A percentile compares a stretch with the other conserved stretches of the same genome.
These are phyloP conservation scores for Erigeron canadensis DNA, from an alignment of 129 eudicot species.

Conservation along the genomic window DNA sequence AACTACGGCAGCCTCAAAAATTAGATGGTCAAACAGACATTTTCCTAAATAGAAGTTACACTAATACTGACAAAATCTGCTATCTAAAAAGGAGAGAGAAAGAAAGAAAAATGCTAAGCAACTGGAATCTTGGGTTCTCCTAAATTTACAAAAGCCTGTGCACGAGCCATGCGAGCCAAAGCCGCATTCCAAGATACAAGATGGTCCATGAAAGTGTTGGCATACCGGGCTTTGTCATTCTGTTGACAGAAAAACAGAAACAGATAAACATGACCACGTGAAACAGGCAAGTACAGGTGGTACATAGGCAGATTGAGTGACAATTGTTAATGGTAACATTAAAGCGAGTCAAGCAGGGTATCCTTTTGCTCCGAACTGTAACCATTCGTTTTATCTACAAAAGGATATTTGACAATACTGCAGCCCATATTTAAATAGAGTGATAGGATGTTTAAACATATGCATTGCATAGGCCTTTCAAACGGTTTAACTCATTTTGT, in stretches of 20 bases:
- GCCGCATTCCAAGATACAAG: slow-evolving; percentile 92
- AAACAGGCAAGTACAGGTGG: slow-evolving; percentile 11
- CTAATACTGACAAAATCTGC: slow-evolving; percentile 25
- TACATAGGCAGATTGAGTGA: not conserved
- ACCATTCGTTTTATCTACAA: too few species aligned
- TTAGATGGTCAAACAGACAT: slow-evolving; percentile 11
- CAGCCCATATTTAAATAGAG: not conserved
- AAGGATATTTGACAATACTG: not conserved
- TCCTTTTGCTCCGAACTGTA: too few species aligned
- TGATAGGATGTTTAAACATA: not conserved
- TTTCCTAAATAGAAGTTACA: not conserved
- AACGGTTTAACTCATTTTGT: not conserved
- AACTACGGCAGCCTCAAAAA: slow-evolving; percentile 17
- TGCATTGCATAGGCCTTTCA: not conserved
- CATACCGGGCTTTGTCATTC: slow-evolving; percentile 73
- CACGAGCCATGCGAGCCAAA: slow-evolving; percentile 69
- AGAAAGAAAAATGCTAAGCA: slow-evolving; percentile 38
- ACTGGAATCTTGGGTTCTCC: slow-evolving; percentile 96
- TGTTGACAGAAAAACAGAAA: slow-evolving; percentile 21
- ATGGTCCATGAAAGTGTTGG: slow-evolving; percentile 67
- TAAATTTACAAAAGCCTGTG: slow-evolving; percentile 86
- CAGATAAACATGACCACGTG: not conserved
- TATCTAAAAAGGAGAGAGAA: slow-evolving; percentile 8
- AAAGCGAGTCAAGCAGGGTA: not conserved
- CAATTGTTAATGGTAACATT: not conserved